Percentiles rank a stretch among this genome's conserved stretches.
These are phyloP conservation scores for Fusarium sp. DNA, from an alignment of 2,329 filamentous ascomycete species.

Conservation along the genomic window DNA sequence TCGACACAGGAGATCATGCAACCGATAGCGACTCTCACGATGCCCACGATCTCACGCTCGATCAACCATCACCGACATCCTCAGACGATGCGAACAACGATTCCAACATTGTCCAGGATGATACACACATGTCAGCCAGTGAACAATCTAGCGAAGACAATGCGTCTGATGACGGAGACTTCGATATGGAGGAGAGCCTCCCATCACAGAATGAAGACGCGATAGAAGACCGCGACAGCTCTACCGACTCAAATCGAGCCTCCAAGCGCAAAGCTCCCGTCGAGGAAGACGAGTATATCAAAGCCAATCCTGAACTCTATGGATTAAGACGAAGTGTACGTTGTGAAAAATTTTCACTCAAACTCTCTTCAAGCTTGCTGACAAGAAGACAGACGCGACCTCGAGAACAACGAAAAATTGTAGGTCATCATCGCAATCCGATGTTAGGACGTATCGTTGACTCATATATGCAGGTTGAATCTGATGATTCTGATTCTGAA, in stretches of 20 bases:
- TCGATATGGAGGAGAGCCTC: conserved; percentile 75
- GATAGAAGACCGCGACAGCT: conserved; percentile 72
- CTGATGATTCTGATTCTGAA: conserved; percentile 78
- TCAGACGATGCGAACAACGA: conserved; percentile 58
- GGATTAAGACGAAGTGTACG: conserved; percentile 92
- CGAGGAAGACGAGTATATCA: conserved; percentile 85
- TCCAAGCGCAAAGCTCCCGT: conserved; percentile 78
- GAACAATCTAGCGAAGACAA: conserved; percentile 65
- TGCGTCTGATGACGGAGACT: conserved; percentile 78
- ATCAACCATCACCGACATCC: conserved; percentile 57
- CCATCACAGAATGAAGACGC: conserved; percentile 59
- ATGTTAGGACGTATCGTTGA: conserved; percentile 18
- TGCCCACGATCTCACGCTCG: conserved; percentile 68
- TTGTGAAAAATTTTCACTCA: conserved; percentile 44
- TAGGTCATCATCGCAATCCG: conserved; percentile 52
- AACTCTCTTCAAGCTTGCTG: conserved; percentile 48
- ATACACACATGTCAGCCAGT: conserved; percentile 57
- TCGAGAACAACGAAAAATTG: conserved; percentile 67
- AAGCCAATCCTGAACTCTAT: conserved; percentile 93
- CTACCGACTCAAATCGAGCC: conserved; percentile 75
- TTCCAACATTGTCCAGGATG: conserved; percentile 55
- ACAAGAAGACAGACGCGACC: conserved; percentile 62
- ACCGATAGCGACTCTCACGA: conserved; percentile 82
- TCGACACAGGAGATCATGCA: conserved; percentile 51
- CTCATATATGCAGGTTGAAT: conserved; percentile 57